These are phyloP conservation scores for Dactylorhiza incarnata DNA, from an alignment of 106 monocot species.

Conservation along the genomic window DNA sequence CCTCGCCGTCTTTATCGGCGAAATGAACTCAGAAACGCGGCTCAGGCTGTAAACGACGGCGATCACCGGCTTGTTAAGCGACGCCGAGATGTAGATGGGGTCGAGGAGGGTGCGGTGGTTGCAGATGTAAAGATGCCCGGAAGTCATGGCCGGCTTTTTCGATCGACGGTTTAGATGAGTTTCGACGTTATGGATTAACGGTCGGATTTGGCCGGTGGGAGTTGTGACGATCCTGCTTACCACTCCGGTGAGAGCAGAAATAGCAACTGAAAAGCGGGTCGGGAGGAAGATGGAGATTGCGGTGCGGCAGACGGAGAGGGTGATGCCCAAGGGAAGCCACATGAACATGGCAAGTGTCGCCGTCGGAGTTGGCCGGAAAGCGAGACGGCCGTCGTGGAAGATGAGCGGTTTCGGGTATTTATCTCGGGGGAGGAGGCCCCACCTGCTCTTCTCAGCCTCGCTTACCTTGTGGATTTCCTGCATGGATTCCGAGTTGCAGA, in stretches of 20 bases:
- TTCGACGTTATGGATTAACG: background rate
- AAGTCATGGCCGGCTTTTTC: too few species aligned
- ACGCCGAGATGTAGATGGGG: conserved; percentile 42
- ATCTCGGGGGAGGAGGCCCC: conserved; percentile 18
- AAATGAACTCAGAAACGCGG: conserved; percentile 27
- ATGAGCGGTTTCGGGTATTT: conserved; percentile 32
- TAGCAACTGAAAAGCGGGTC: conserved; percentile 16
- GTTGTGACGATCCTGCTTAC: conserved; percentile 8
- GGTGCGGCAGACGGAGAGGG: conserved; percentile 20
- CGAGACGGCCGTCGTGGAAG: conserved; percentile 54
- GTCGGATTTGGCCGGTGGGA: background rate
- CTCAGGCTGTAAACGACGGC: conserved; percentile 61
- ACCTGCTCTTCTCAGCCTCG: conserved; percentile 30
- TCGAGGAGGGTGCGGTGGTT: conserved; percentile 77
- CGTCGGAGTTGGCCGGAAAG: conserved; percentile 32
- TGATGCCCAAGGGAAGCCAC: conserved; percentile 40
- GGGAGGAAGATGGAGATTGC: conserved; percentile 22
- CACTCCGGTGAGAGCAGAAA: conserved; percentile 23
- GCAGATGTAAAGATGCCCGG: conserved; percentile 45
- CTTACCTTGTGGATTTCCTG: conserved; percentile 32
- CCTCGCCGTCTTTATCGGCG: conserved; percentile 43
- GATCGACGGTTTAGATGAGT: background rate
- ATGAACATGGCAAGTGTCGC: conserved; percentile 31
- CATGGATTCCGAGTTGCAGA: background rate
- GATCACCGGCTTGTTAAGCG: conserved; percentile 22